Evolutionary conservation across 371 early-diverging fungal genomes (phyloP), one percentile per base, ranked within the genome.

Genomic region (Massospora cicadina): DNA sequence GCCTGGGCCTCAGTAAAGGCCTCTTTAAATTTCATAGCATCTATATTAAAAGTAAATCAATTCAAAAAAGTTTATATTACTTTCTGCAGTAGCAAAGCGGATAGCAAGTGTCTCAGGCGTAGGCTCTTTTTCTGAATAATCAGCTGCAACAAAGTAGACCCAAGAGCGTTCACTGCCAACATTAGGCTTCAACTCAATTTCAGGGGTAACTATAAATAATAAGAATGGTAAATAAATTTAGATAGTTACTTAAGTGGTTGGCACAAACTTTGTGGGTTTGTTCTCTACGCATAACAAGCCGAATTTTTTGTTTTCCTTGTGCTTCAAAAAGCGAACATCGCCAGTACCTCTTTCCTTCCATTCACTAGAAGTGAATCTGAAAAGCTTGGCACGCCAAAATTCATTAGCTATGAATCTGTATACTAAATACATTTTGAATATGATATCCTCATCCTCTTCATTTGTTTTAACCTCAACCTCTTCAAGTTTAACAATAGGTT

Each of bases 321-420:
- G 95, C 74, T 90, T 78, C 70, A 97, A 75, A 60, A 97, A 81
- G 76, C 89, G 89, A 63, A 92, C 90, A 72, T 96, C 96, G 67
- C 98, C 98, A 30, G 93, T 94, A 32, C 98, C 96, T 68, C 98
- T 91, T 79, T 97, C 98, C 81, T 97, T 97, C 98, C 98, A 97
- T 75, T 95, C 96, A 43, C 79, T 81, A 72, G 89, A 85, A 72
- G 90, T 89, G 75, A 87, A 95, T 71, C 96, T 90, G 91, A 93
- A 97, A 62, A 97, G 84, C 83, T 95, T 94, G 70, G 95, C 90
- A 61, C 98, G 91, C 89, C 95, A 95, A 76, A 27, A 58, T 56
- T 43, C 17, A 54, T 56, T 28, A 60, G 62, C 60, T 3, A 21
- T 54, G 28, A 59, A 54, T 43, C 13, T 31, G 54, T 26, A 23